These are phyloP conservation scores for Capsella bursapastoris DNA, from an alignment of 345 rosid genomes.

Conservation along the genomic window DNA sequence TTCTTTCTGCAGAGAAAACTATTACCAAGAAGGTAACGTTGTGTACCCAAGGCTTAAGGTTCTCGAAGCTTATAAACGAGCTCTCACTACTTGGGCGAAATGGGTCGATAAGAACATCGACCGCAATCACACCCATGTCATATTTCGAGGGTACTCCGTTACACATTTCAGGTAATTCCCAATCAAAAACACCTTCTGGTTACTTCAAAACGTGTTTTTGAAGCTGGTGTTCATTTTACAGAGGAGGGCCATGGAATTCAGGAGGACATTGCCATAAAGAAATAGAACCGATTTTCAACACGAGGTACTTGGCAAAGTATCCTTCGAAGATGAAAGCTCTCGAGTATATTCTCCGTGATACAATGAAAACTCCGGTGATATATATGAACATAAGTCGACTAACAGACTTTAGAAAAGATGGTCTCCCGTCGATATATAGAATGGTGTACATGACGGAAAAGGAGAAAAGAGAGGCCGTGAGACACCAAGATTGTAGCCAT, in stretches of 20 bases:
- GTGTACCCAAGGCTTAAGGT: constrained; percentile 79
- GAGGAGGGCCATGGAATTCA: constrained; percentile 92
- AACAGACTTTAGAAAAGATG: constrained; percentile 84
- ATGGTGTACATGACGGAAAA: constrained; percentile 53
- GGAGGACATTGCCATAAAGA: constrained; percentile 89
- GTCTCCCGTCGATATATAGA: constrained; percentile 81
- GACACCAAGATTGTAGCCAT: constrained; percentile 87
- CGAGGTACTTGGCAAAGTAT: constrained; percentile 60
- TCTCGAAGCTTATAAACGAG: constrained; percentile 76
- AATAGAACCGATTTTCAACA: constrained; percentile 68
- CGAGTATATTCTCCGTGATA: constrained; percentile 55
- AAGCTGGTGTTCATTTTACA: constrained; percentile 26
- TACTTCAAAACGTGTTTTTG: constrained; percentile 3
- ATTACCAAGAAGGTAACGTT: constrained; percentile 84
- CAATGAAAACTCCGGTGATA: constrained; percentile 64
- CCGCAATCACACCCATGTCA: constrained; percentile 54
- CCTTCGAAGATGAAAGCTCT: constrained; percentile 86
- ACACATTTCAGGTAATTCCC: constrained; percentile 73
- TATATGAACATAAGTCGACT: constrained; percentile 82
- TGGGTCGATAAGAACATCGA: constrained; percentile 79
- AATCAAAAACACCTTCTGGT: neutral
- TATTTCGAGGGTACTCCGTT: constrained; percentile 85
- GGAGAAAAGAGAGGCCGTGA: constrained; percentile 57
- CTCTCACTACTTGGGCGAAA: constrained; percentile 83
- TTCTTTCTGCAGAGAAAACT: constrained; percentile 60